Evolutionary conservation across 164 flowering plant species (phyloP).

Genomic region (Berberis vulgaris): DNA sequence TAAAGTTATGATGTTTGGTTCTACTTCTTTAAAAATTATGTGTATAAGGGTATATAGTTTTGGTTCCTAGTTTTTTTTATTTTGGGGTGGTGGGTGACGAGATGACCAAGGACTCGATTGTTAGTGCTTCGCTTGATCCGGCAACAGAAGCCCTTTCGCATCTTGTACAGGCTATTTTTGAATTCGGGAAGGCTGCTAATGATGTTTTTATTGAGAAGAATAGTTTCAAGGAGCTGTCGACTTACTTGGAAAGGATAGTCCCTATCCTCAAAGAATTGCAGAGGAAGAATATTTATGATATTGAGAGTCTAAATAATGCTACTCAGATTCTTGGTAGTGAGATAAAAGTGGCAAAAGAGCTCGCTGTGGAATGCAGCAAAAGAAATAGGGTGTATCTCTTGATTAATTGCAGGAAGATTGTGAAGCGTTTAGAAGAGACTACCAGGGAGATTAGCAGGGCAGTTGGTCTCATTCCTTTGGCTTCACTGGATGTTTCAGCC

Average conservation of each 20-base stretch:
- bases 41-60: no score
- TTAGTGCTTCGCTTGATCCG: constrained; percentile 16
- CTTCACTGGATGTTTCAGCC: constrained; percentile 40
- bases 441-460: constrained; percentile 53
- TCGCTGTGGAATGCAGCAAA: constrained; percentile 39
- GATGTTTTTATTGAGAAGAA: constrained; percentile 49
- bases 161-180: constrained; percentile 25
- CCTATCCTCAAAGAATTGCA: constrained; percentile 43
- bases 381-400: constrained; percentile 55
- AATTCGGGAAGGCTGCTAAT: constrained; percentile 18
- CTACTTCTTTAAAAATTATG: no score
- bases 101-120: not conserved
- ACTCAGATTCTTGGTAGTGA: constrained; percentile 35
- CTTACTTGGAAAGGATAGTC: constrained; percentile 39
- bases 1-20: no score
- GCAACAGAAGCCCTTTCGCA: constrained; percentile 34
- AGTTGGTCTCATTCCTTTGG: constrained; percentile 41
- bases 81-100: no score
- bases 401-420: constrained; percentile 39
- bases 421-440: constrained; percentile 27
- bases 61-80: no score
- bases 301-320: constrained; percentile 33
- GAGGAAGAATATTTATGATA: constrained; percentile 18
- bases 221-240: constrained; percentile 36
- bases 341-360: constrained; percentile 36